Evolutionary conservation across 2,329 filamentous ascomycete species (phyloP), one percentile per base, ranked within the genome.

Genomic region (Colletotrichum tropicicola): DNA sequence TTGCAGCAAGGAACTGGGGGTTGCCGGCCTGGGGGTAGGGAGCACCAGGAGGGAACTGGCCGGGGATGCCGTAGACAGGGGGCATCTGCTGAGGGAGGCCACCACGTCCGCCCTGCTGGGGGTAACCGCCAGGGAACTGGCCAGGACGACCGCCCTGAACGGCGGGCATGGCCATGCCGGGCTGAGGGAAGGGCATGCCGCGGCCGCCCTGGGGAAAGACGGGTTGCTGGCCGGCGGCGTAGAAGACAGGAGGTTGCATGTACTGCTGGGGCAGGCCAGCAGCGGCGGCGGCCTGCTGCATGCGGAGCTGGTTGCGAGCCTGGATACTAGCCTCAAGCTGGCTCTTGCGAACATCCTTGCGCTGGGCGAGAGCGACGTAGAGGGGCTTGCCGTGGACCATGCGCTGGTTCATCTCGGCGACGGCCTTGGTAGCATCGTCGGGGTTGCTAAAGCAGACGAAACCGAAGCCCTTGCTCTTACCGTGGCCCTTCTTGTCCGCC

Each of bases 361-460:
- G 95, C 87, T 99, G 96, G 70, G 96, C 96, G 70, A 99, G 89
- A 73, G 96, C 96, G 74, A 99, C 96, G 78, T 99, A 99, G 67
- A 99, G 87, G 62, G 96, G 96, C 90, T 99, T 99, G 84, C 88
- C 89, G 80, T 94, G 92, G 72, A 98, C 87, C 96, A 99, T 99
- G 81, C 96, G 94, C 87, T 98, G 95, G 87, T 99, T 99, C 93
- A 98, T 98, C 82, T 99, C 96, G 67, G 94, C 94, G 70, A 99
- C 95, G 70, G 96, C 96, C 89, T 98, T 98, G 83, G 95, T 98
- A 70, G 96, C 96, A 80, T 99, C 96, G 75, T 99, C 96, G 66
- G 96, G 94, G 87, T 97, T 98, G 88, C 92, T 96, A 87, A 99
- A 99, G 92, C 96, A 99, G 77, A 99, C 96, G 80, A 99, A 99